Base-by-base conservation (phyloP, 257 asterid genomes). In the Mentha longifolia region DNA sequence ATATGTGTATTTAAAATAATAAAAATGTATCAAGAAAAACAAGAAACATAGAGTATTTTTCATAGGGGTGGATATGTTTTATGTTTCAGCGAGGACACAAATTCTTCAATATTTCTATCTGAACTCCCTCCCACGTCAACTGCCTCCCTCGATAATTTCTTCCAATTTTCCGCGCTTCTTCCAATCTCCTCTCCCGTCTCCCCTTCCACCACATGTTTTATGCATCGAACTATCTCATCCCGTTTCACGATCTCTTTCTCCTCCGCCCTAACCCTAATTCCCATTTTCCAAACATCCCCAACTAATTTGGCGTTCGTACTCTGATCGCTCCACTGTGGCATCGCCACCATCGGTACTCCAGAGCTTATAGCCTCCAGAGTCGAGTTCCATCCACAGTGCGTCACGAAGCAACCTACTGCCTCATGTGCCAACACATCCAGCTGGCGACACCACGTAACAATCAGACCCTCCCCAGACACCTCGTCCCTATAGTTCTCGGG, bases 321-420 rank as follows among this genome's bases (percentile, higher is more conserved):
- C 46, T 81, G 86, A 2, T 81, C 83, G 16, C 76, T 78, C 81
- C 83, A 81, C 5, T 65, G 74, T 5, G 83, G 83, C 51, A 78
- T 11, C 0, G 49, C 81, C 81, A 81, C 86, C 75, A 75, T 68
- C 0, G 83, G 86, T 22, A 75, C 81, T 0, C 83, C 86, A 5
- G 22, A 59, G 10, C 78, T 69, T 15, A 76, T n/a, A 0, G 83
- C 83, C 77, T 87, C 92, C 52, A 84, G 3, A 1, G 86, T 86
- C 5, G 89, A 86, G 19, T 86, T 84, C 89, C 92, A 84, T 0
- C 92, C 92, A 55, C 86, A 72, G 10, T 87, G n/a, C 0, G 89
- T 73, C 2, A 84, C 31, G 33, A 85, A 87, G 65, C 90, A 72
- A 7, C 90, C 82, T 5, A 79, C 19, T 6, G 80, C 85, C n/a